These are phyloP conservation scores for Plasmopara muralis DNA, from an alignment of 352 stramenopile species.

Conservation along the genomic window DNA sequence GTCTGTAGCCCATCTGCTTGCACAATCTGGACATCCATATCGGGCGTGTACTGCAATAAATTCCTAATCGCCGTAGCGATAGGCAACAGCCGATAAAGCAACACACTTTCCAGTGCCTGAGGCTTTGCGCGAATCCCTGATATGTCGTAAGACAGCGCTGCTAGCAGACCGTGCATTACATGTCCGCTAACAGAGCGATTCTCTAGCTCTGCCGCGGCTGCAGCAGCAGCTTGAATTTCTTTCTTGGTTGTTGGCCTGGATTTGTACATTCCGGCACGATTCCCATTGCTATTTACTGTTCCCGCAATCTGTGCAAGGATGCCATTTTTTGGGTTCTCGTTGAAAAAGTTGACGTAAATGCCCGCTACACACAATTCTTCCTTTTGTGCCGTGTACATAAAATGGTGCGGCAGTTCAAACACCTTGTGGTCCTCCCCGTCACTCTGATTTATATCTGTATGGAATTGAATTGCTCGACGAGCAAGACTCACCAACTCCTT, in stretches of 20 bases:
- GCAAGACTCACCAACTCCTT: conserved; percentile 66
- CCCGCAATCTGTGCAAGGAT: conserved; percentile 73
- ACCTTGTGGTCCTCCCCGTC: conserved; percentile 58
- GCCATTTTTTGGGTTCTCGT: conserved; percentile 70
- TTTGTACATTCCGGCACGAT: conserved; percentile 19
- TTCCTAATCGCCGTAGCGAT: conserved; percentile 74
- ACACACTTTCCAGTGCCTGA: conserved; percentile 51
- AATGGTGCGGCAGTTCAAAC: conserved; percentile 64
- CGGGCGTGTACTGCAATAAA: conserved; percentile 68
- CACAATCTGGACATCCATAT: conserved; percentile 81
- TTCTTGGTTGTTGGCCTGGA: conserved; percentile 31
- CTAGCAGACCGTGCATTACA: conserved; percentile 72
- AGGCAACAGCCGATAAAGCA: conserved; percentile 67
- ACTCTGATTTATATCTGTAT: conserved; percentile 47
- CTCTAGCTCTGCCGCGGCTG: conserved; percentile 26
- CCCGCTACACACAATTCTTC: conserved; percentile 79
- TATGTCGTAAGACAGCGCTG: conserved; percentile 65
- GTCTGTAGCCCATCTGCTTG: conserved; percentile 68
- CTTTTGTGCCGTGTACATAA: conserved; percentile 79
- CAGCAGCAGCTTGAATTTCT: conserved; percentile 31
- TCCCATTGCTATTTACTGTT: conserved; percentile 40
- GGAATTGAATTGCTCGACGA: conserved; percentile 64
- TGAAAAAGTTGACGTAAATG: conserved; percentile 88
- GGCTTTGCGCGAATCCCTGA: conserved; percentile 64
- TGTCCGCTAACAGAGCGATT: conserved; percentile 49